Conservation (phyloP, 805 yeast species). For the Diddensiella santjacobensis region DNA sequence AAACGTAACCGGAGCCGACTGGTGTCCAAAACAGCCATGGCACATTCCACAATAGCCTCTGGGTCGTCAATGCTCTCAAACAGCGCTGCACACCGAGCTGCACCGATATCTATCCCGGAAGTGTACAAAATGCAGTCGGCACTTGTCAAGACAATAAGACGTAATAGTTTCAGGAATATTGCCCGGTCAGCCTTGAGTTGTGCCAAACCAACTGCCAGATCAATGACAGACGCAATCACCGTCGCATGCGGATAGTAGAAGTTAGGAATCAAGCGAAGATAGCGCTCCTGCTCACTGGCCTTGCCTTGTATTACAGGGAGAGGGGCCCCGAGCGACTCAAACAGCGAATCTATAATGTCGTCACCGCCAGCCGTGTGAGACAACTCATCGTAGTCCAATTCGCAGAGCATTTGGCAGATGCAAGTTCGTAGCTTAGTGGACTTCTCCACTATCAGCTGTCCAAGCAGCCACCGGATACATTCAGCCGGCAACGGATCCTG, state of each 20-base stretch:
- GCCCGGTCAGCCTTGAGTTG: not conserved
- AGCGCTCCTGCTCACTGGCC: not conserved
- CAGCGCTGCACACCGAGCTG: not conserved
- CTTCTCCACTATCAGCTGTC: not conserved
- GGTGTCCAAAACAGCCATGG: not conserved
- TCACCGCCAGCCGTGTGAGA: not conserved
- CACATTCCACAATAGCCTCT: not conserved
- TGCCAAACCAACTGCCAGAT: not conserved
- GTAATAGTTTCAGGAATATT: not conserved
- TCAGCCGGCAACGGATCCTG: not conserved
- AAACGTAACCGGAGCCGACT: not conserved
- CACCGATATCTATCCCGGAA: not conserved
- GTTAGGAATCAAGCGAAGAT: not conserved
- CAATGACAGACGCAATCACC: not conserved
- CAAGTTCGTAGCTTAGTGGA: not conserved
- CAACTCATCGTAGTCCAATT: not conserved
- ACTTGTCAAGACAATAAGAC: not conserved
- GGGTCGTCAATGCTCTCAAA: not conserved
- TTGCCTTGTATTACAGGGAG: not conserved
- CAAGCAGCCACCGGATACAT: not conserved
- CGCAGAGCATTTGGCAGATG: not conserved
- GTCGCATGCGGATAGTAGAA: not conserved
- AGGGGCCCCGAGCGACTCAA: not conserved
- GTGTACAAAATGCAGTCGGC: conserved; percentile 1
- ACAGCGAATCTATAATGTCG: not conserved